Evolutionary conservation across 2,329 filamentous ascomycete species (phyloP), one percentile per base, ranked within the genome.

Genomic region (Penicillium sp.): DNA sequence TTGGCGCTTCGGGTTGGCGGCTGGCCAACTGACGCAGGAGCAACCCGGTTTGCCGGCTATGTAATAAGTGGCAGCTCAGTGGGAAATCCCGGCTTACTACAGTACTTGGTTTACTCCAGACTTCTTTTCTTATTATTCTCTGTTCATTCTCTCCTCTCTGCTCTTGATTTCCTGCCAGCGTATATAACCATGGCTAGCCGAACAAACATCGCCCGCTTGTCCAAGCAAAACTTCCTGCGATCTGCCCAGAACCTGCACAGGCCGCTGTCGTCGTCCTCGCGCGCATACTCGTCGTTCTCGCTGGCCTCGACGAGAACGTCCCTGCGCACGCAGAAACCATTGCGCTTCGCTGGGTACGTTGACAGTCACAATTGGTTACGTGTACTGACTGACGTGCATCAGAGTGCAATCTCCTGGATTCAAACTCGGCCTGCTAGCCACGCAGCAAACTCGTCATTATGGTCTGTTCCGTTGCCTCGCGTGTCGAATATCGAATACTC

Each of bases 131-230:
- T 35, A 5, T 35, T 35, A 14, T 60, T 58, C 24, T 53, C 49
- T 53, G 40, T 45, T 51, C 14, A 18, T 49, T 56, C 42, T 42
- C 23, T 55, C 52, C n/a, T 47, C 18, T 53, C 43, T 47, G 20
- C 48, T 14, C 33, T 47, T 50, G 12, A 28, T 50, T 47, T 45
- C 47, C 23, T 40, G 20, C 47, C 26, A 26, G 52, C n/a, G n/a
- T 56, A 47, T 42, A 46, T 21, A 59, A 68, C 52, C 60, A 75
- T 75, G 73, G 68, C 71, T 65, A 68, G 69, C 68, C 70, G 73
- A 61, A 65, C 74, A 62, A 68, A 72, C 55, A 59, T 74, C 46
- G 60, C 64, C 52, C 70, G 67, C 63, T 65, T 73, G 52, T 65
- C 70, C 38, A 66, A 59, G 59, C 71, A 72, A 58, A 63, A 63